Base-by-base conservation (phyloP, 805 yeast species). In the Yarrowia bubula region DNA sequence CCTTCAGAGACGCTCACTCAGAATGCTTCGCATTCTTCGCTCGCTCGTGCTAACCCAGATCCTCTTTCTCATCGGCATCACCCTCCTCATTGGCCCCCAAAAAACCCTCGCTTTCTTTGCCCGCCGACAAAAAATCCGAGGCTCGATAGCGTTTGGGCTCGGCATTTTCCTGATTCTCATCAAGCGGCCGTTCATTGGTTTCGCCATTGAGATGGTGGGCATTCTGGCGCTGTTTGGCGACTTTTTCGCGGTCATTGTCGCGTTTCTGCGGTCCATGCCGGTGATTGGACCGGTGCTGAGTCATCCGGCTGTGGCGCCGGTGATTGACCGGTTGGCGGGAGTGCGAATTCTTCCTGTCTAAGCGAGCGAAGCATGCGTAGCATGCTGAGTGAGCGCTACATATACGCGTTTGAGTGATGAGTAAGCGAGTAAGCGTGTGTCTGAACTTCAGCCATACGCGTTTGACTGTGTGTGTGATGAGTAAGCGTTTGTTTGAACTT, bases 161-260 rank as follows among this genome's bases (percentile, higher is more conserved):
- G 99, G 99, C 1, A 86, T 95, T 13, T 62, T 87, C 13, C 77
- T 93, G 69, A 93, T 95, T 64, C 78, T 93, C 65, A 71, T 84
- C 70, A 89, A 88, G 71, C 82, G 87, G 78, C 85, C 98, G 1
- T 89, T 95, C 72, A 71, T 87, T 31, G 99, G 99, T 8, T 93
- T 95, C 72, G 74, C 87, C 1, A 77, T 93, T 43, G 99, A 93
- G 75, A 84, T 88, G 60, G 78, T 92, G 68, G 99, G 99, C n/a
- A 90, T 93, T 31, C 76, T 93, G 67, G 92, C 90, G 8, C 79
- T 93, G 41, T 93, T 95, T 77, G 99, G 92, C 41, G 98, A 95
- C 76, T 92, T 95, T 75, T 89, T 93, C 72, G 91, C 96, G 31
- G 90, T 96, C 11, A 86, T 95, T 51, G 84, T 93, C 11, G 88